Conservation (phyloP, 73 alveolate species). For the Paramecium biaurelia region DNA sequence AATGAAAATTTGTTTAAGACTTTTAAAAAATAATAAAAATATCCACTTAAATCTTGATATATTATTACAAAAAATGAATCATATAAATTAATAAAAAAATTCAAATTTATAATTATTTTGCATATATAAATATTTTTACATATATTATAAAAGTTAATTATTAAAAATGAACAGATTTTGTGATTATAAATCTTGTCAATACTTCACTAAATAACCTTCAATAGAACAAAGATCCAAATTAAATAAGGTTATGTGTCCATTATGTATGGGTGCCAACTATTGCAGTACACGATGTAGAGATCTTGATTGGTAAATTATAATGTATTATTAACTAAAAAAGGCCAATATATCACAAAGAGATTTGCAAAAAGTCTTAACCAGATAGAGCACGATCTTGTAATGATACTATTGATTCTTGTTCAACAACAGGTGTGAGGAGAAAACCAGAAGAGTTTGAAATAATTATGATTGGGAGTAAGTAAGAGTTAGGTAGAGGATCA, state of each 20-base stretch:
- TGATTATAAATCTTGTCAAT: conserved; percentile 32
- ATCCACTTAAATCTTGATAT: not conserved
- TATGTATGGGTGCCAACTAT: conserved; percentile 36
- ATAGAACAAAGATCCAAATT: not conserved
- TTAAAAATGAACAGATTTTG: conserved; percentile 6
- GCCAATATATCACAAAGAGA: not conserved
- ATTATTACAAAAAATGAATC: not conserved
- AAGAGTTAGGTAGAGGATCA: conserved; percentile 59
- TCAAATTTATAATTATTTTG: not conserved
- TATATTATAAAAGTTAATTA: not conserved
- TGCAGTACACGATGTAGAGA: conserved; percentile 38
- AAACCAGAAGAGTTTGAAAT: conserved; percentile 45
- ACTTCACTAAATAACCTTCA: not conserved
- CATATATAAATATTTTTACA: not conserved
- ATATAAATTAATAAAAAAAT: not conserved
- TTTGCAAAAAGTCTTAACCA: not conserved
- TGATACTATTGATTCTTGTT: conserved; percentile 14
- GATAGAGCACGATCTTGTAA: conserved; percentile 45
- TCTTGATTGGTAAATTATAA: not conserved
- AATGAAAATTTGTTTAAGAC: no score
- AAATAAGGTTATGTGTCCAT: conserved; percentile 1
- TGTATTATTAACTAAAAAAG: not conserved
- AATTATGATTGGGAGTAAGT: not conserved
- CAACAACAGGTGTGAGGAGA: conserved; percentile 8
- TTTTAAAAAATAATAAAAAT: no score